phyloP scores from a whole-genome alignment of 1,284 basidiomycete species.

The Stereum hirsutum region DNA sequence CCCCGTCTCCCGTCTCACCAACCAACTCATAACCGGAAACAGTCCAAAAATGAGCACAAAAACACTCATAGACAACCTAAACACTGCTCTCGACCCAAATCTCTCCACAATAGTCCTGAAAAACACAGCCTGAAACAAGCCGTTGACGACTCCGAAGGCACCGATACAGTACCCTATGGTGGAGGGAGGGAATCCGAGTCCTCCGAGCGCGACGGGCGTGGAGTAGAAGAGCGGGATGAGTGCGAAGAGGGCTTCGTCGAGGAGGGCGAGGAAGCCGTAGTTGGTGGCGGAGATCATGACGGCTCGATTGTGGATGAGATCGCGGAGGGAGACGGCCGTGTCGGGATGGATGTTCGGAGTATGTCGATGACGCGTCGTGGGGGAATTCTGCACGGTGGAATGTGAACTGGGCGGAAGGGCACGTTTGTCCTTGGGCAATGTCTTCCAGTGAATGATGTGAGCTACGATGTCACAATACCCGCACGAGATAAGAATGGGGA shows the following conservation, averaged over 20 bases:
- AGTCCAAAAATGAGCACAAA: slow-evolving; percentile 41
- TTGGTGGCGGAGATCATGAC: slow-evolving; percentile 49
- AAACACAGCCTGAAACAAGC: slow-evolving; percentile 42
- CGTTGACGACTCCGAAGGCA: slow-evolving; percentile 40
- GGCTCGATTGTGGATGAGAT: too few species aligned
- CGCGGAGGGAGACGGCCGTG: too few species aligned
- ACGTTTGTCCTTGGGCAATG: slow-evolving; percentile 7
- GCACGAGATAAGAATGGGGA: too few species aligned
- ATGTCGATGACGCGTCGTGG: too few species aligned
- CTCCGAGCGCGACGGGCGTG: slow-evolving; percentile 35
- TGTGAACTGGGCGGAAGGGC: too few species aligned
- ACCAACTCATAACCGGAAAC: slow-evolving; percentile 44
- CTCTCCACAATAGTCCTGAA: slow-evolving; percentile 43
- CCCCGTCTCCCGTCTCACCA: slow-evolving; percentile 36
- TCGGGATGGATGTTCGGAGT: too few species aligned
- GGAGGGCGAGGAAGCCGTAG: slow-evolving; percentile 45
- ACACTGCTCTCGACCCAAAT: slow-evolving; percentile 42
- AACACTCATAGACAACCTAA: slow-evolving; percentile 36
- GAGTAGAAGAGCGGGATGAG: slow-evolving; percentile 57
- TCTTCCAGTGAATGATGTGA: slow-evolving; percentile 3
- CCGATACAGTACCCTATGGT: slow-evolving; percentile 42
- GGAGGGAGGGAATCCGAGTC: slow-evolving; percentile 23
- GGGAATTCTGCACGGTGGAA: too few species aligned
- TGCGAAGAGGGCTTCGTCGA: slow-evolving; percentile 45
- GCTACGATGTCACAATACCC: slow-evolving; percentile 1